phyloP scores from a whole-genome alignment of 1,139 yeast genomes.

The Taiozyma sp. region DNA sequence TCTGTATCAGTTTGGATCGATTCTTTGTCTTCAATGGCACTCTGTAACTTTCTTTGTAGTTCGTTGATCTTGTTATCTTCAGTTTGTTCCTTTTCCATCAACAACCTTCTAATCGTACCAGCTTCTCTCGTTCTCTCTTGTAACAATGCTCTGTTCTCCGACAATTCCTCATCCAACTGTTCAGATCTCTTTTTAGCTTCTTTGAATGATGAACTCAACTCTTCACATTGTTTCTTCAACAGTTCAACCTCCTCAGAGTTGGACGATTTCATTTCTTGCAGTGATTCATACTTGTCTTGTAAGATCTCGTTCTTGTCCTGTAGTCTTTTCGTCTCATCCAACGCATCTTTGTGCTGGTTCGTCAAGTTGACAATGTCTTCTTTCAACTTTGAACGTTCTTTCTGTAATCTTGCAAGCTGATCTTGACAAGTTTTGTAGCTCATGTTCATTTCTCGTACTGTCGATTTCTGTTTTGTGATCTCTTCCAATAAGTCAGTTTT shows the following conservation, averaged over 20 bases:
- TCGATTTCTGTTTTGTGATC: conserved; percentile 23
- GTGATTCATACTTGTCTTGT: conserved; percentile 45
- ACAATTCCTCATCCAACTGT: conserved; percentile 72
- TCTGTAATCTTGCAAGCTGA: conserved; percentile 28
- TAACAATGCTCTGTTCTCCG: conserved; percentile 64
- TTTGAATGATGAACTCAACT: conserved; percentile 58
- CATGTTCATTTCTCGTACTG: conserved; percentile 22
- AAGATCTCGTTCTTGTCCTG: conserved; percentile 46
- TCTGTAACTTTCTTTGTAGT: conserved; percentile 37
- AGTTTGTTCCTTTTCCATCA: conserved; percentile 64
- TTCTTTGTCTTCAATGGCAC: conserved; percentile 53
- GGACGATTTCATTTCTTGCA: conserved; percentile 40
- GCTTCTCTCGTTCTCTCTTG: conserved; percentile 83
- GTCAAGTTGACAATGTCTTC: conserved; percentile 39
- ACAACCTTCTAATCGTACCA: conserved; percentile 61
- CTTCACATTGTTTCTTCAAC: conserved; percentile 73
- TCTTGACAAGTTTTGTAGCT: conserved; percentile 11
- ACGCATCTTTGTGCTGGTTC: conserved; percentile 38
- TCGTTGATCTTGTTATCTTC: conserved; percentile 45
- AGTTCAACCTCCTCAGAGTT: conserved; percentile 55
- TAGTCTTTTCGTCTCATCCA: conserved; percentile 51
- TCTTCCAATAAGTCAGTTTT: conserved; percentile 23
- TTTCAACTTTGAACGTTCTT: conserved; percentile 34
- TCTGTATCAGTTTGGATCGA: conserved; percentile 52
- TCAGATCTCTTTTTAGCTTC: conserved; percentile 63